A percentile compares a stretch with the other conserved stretches of the same genome.
phyloP scores from a whole-genome alignment of 2,329 filamentous ascomycete species.

The Tolypocladium pustulatum region DNA sequence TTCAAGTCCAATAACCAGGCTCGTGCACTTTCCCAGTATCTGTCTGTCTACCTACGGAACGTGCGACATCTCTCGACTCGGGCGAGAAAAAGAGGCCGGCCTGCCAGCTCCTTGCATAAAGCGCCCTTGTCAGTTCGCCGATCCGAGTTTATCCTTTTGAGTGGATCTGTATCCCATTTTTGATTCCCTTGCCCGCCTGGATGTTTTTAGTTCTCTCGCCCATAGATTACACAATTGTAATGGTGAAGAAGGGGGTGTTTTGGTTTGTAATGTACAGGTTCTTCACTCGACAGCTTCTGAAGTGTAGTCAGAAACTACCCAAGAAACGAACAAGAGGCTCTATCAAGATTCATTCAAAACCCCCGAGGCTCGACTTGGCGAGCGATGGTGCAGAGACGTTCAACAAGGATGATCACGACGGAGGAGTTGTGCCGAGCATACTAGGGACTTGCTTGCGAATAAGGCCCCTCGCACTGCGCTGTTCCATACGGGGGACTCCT shows the following conservation, averaged over 20 bases:
- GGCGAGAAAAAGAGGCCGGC: not conserved
- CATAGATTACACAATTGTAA: not conserved
- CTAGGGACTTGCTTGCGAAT: constrained; percentile 46
- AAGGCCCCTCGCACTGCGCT: constrained; percentile 37
- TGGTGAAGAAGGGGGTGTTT: not conserved
- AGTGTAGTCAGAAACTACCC: not conserved
- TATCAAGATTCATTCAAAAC: not conserved
- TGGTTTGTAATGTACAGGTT: not conserved
- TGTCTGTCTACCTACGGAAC: not conserved
- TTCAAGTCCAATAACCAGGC: not conserved
- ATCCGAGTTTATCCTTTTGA: not conserved
- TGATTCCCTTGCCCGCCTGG: not conserved
- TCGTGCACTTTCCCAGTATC: not conserved
- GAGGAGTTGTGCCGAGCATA: constrained; percentile 33
- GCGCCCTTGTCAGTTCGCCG: not conserved
- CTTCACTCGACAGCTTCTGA: not conserved
- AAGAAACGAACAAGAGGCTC: not conserved
- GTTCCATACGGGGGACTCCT: constrained; percentile 61
- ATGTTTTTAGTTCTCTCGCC: not conserved
- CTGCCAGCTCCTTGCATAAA: not conserved
- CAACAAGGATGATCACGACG: constrained; percentile 17
- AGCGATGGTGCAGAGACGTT: not conserved
- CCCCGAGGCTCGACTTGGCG: not conserved
- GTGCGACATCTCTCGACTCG: not conserved
- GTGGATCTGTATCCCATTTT: not conserved